Percentiles rank a stretch among this genome's conserved stretches.
Conservation (phyloP, 148 eudicot genomes). For the Oxyria digyna region DNA sequence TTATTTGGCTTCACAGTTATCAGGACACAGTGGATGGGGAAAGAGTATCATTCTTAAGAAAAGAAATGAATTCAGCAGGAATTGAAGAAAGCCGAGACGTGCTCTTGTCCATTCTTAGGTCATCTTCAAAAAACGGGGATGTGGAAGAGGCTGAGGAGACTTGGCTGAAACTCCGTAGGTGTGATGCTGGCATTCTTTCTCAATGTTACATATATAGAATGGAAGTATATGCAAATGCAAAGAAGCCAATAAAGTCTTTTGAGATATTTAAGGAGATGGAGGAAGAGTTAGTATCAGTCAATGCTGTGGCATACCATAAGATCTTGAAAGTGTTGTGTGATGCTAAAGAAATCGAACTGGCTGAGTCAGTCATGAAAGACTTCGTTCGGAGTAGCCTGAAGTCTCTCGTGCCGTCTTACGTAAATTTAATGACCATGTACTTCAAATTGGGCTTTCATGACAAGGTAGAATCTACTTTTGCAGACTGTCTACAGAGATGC, state of each 20-base stretch:
- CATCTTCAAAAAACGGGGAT: slow-evolving; percentile 75
- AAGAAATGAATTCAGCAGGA: slow-evolving; percentile 51
- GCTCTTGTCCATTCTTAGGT: slow-evolving; percentile 70
- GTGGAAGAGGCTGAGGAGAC: slow-evolving; percentile 56
- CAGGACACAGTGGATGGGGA: slow-evolving; percentile 66
- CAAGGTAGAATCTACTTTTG: slow-evolving; percentile 56
- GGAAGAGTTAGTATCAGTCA: slow-evolving; percentile 25
- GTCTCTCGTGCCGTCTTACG: slow-evolving; percentile 54
- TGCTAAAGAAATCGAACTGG: slow-evolving; percentile 46
- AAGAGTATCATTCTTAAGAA: slow-evolving; percentile 44
- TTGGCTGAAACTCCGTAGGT: slow-evolving; percentile 48
- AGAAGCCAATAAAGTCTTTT: slow-evolving; percentile 44
- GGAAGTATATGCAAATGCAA: slow-evolving; percentile 59
- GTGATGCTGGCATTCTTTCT: slow-evolving; percentile 36
- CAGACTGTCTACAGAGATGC: slow-evolving; percentile 44
- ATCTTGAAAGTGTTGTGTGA: slow-evolving; percentile 59
- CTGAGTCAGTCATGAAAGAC: slow-evolving; percentile 71
- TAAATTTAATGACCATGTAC: slow-evolving; percentile 58
- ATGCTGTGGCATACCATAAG: slow-evolving; percentile 51
- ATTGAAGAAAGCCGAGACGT: slow-evolving; percentile 55
- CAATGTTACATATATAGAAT: slow-evolving; percentile 75
- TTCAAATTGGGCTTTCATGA: slow-evolving; percentile 41
- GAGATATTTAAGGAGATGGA: slow-evolving; percentile 58
- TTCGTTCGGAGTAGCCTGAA: slow-evolving; percentile 49
- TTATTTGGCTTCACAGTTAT: slow-evolving; percentile 93